A percentile compares a stretch with the other conserved stretches of the same genome.
Conservation (phyloP, 192 early-diverging fungal species). For the Podila horticola region DNA sequence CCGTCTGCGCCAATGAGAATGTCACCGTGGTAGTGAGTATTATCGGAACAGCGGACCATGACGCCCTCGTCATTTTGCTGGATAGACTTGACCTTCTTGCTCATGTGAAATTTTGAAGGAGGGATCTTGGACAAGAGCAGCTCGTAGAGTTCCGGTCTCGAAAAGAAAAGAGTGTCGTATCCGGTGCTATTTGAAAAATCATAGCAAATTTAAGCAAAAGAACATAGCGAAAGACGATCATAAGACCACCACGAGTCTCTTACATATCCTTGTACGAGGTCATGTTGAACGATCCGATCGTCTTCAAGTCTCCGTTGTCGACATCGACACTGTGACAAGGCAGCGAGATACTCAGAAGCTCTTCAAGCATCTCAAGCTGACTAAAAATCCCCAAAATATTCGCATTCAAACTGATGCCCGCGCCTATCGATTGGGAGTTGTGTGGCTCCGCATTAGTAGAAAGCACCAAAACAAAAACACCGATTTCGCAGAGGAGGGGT, state of each 20-base stretch:
- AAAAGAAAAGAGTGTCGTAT: conserved; percentile 5
- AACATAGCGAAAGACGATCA: too few relatives aligned
- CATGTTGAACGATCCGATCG: not conserved
- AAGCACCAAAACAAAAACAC: not conserved
- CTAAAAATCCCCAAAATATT: not conserved
- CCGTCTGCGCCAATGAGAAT: conserved; percentile 26
- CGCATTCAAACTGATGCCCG: not conserved
- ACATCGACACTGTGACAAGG: not conserved
- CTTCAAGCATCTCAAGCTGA: not conserved
- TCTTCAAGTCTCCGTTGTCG: not conserved
- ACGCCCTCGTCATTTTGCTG: conserved; percentile 9
- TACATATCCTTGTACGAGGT: not conserved
- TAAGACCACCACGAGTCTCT: not conserved
- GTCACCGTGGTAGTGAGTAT: conserved; percentile 7
- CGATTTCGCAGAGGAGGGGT: not conserved
- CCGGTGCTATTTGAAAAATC: not conserved
- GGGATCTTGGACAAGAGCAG: conserved; percentile 13
- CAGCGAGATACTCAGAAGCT: not conserved
- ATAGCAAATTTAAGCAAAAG: too few relatives aligned
- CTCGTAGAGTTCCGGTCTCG: conserved; percentile 9
- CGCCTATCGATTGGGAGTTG: not conserved
- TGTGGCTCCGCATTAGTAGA: not conserved
- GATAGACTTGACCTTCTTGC: conserved; percentile 5
- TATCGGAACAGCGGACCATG: conserved; percentile 6
- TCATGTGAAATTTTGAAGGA: not conserved